Base-by-base conservation (phyloP, 768 basidiomycete genomes). In the Boletales sp. region DNA sequence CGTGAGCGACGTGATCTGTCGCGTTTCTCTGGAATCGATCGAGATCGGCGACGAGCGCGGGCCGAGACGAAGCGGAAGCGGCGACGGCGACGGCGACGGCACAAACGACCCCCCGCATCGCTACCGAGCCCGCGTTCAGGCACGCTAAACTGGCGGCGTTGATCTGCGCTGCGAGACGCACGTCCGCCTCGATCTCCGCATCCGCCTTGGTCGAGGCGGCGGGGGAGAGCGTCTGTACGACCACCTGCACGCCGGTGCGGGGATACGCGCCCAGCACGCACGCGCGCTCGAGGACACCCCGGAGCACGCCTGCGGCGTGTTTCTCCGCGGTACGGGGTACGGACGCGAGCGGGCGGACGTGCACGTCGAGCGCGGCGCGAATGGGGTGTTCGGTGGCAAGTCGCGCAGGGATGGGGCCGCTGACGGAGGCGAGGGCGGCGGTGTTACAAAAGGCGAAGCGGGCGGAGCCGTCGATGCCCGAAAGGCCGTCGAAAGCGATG, bases 371-470 rank as follows among this genome's bases (percentile, higher is more conserved):
- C 0, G 87, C 82, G 0, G 88, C 82, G 48, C 82, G 80, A 11
- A 83, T 83, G 10, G 90, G 80, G 30, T 81, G 76, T 69, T 93
- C 91, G 8, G 77, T 67, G 4, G 81, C 78, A 8, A 83, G 72
- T 15, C 88, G 77, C 43, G 85, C 85, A 55, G 91, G 83, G 40
- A 91, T 84, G 17, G 91, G 91, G 0, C 91, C 90, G 13, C 87
- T 88, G 33, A 90, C 65, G 5, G 90, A 90, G 8, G 85, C 81
- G 17, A 90, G 65, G 4, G 82, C 86, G 65, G 58, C 49, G 44
- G 48, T 51, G 17, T 43, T n/a, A 10, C 34, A 57, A 17, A 50
- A 53, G 0, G 52, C 80, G 59, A 90, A 91, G 21, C 82, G 74
- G 2, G 86, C 87, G 4, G 87, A 89, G 1, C 87, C 87, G 54